Evolutionary conservation across 441 rosid genomes (phyloP), one percentile per base, ranked within the genome.

Genomic region (Manihot esculenta): DNA sequence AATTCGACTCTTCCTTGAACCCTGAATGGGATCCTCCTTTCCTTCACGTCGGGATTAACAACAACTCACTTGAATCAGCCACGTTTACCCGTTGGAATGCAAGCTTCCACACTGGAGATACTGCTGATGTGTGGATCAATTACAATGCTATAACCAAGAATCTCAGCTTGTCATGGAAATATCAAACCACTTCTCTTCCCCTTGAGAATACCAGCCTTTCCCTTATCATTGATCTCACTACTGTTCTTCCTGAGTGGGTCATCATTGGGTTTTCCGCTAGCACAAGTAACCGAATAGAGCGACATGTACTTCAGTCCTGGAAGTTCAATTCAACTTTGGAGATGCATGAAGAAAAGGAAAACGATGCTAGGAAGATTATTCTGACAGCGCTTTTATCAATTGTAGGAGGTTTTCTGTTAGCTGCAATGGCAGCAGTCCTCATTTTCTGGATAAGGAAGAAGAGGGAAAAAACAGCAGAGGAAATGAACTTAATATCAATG

Each of bases 11-110:
- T 13, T 68, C 24, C 35, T 23, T 47, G 8, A 80, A 80, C 21
- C 24, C 27, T 18, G 74, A 69, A 20, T 83, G 86, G 79, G 92
- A 88, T 76, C 94, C 94, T 27, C 6, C 12, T 1, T 47, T 68
- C n/a, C 71, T 65, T 30, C 84, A 83, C 30, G 82, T 83, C 1
- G 82, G 84, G 18, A 80, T 83, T 69, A 83, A 83, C 64, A 59
- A 66, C 8, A 80, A 78, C 55, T 84, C 86, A 5, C 57, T 84
- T 54, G 33, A 76, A 14, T 84, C 88, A 1, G 70, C 62, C 0
- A 51, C 51, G 0, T 64, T 56, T 15, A 74, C 78, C 7, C 58
- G 35, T 5, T 82, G 88, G 80, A 73, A 82, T 68, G 70, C 72
- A 18, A 68, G 70, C 24, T 51, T 72, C 8, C 80, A 78, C 38